These are phyloP conservation scores for Fusarium sp. DNA, from an alignment of 2,329 filamentous ascomycete species.

Conservation along the genomic window DNA sequence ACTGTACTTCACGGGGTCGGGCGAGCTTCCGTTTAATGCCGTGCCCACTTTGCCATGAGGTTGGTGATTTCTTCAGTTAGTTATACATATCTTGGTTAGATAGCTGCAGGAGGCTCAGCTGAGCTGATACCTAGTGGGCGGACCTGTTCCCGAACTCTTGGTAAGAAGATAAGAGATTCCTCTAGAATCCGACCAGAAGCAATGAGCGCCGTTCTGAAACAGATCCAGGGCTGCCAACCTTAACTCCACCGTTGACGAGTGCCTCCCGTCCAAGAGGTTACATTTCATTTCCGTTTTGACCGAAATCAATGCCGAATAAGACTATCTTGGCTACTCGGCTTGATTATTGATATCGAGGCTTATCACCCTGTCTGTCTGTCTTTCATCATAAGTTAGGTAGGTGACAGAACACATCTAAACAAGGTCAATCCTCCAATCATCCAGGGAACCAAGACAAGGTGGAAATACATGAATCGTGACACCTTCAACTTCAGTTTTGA, in stretches of 20 bases:
- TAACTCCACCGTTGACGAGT: conserved; percentile 10
- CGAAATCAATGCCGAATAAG: neutral
- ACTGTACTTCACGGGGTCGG: conserved; percentile 25
- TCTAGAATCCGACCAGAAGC: conserved; percentile 14
- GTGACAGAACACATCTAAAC: neutral
- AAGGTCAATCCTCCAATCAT: neutral
- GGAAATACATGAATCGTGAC: neutral
- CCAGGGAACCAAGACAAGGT: neutral
- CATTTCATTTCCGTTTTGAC: conserved; percentile 2
- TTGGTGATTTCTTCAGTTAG: conserved; percentile 18
- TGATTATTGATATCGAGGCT: neutral
- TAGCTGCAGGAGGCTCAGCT: neutral
- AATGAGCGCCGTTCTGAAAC: conserved; percentile 17
- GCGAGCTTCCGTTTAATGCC: conserved; percentile 29
- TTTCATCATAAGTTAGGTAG: neutral
- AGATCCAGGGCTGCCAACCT: conserved; percentile 11
- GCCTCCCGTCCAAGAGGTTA: neutral
- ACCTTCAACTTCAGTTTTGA: neutral
- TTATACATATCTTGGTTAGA: neutral
- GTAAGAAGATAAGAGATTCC: conserved; percentile 24
- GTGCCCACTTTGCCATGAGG: conserved; percentile 30
- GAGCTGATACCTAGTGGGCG: conserved; percentile 22
- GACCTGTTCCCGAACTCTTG: conserved; percentile 12
- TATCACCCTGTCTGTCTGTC: neutral
- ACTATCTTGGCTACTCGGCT: no score